A percentile compares a stretch with the other conserved stretches of the same genome.
These are phyloP conservation scores for Willaertia magna DNA, from an alignment of 208 protist species.

Conservation along the genomic window DNA sequence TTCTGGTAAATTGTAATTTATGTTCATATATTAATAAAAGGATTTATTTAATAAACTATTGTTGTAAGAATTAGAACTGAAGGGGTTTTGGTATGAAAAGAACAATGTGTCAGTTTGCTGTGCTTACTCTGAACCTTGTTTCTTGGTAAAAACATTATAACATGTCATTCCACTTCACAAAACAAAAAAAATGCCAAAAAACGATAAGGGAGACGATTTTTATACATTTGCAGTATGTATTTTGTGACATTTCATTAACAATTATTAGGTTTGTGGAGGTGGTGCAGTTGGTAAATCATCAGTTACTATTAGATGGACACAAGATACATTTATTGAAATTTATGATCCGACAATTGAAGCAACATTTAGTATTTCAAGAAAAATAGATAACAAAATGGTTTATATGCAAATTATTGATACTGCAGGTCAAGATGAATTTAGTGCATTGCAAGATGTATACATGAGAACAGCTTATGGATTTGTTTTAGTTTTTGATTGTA, in stretches of 20 bases:
- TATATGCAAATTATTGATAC: constrained; percentile 63
- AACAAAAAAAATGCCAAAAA: neutral
- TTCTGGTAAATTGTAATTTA: no score
- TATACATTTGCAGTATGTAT: neutral
- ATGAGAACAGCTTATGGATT: constrained; percentile 40
- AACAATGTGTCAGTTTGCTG: no score
- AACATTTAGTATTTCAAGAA: constrained; percentile 43
- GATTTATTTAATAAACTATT: no score
- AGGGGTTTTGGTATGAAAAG: no score
- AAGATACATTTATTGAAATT: neutral
- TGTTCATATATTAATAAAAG: no score
- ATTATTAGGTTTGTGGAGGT: no score
- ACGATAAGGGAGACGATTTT: neutral
- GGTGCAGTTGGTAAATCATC: neutral
- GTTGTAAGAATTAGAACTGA: no score
- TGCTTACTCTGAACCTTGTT: no score
- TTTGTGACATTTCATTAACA: no score
- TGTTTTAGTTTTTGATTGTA: constrained; percentile 44
- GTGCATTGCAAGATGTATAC: constrained; percentile 29
- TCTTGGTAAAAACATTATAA: no score
- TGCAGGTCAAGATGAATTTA: constrained; percentile 53
- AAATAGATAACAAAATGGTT: constrained; percentile 42
- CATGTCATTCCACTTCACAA: no score
- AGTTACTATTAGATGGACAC: neutral
- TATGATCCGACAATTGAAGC: constrained; percentile 63